Base-by-base conservation (phyloP, 2,329 filamentous ascomycete genomes). In the Fusarium multiceps region DNA sequence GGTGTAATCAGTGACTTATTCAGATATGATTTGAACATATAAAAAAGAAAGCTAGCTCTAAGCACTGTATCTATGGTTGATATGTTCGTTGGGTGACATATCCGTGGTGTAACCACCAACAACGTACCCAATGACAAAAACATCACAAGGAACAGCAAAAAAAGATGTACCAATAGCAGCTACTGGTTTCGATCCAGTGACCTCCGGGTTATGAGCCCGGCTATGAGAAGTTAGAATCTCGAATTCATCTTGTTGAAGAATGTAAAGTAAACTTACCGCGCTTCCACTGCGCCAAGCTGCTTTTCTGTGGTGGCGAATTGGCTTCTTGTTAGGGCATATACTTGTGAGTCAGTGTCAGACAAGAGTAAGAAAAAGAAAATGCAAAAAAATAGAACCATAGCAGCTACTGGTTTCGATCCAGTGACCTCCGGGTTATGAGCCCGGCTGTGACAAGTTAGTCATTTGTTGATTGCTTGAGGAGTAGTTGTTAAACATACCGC, bases 131-230 rank as follows among this genome's bases (percentile, higher is more conserved):
- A 12, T n/a, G 4, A 13, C 43, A 30, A 27, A 40, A 56, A 27
- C 11, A 37, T 11, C 1, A 16, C 7, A 28, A 21, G 7, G 21
- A 27, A 28, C 7, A 21, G n/a, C 16, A 56, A 49, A 56, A 55
- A 55, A 55, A 21, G 9, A 48, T 55, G 25, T 47, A 48, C 68
- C 30, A 63, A 63, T 55, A 55, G 51, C 51, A 55, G 51, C 51
- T 55, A 55, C 51, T 55, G 41, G 51, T 55, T 55, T 55, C 51
- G 51, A 55, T 55, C 51, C 51, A 55, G 51, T 47, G 51, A 57
- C 55, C 69, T 54, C 69, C 69, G 68, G 69, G 68, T 69, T 73
- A 69, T 72, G 71, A 73, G 71, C 71, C 69, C 71, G 71, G 71
- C 55, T 57, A n/a, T 23, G 45, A 28, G 27, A 32, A 50, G 51